Evolutionary conservation across 208 protist genomes (phyloP), one percentile per base, ranked within the genome.

Genomic region (Leptomonas pyrrhocoris): DNA sequence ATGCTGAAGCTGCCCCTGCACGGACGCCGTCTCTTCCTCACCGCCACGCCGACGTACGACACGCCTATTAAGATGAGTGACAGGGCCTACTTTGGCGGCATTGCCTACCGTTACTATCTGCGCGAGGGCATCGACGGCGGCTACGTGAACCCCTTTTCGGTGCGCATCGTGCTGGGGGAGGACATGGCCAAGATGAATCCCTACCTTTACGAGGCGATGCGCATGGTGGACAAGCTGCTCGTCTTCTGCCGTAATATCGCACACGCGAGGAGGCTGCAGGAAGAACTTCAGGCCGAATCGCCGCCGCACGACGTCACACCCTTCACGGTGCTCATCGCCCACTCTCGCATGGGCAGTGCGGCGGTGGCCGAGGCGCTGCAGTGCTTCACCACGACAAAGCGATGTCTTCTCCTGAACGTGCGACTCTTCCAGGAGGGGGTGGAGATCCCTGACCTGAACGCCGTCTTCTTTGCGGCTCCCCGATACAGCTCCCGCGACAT

Each of bases 401-500:
- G 88, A 18, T 80, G 70, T 59, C 23, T 90, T 27, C 70, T 93
- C 12, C 70, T 93, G 36, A 93, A 93, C 63, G 83, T 93, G 73
- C 82, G 88, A 0, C 82, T 93, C 27, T 90, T 93, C 74, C 88
- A 93, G 73, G 84, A 90, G 55, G 88, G 88, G 18, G 81, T 93
- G 25, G 84, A 93, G 53, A 87, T 93, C 12, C 76, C 88, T 11
- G 85, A 93, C 67, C 73, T 93, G 21, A 93, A 90, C 62, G 88
- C 84, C 53, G 88, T 93, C 21, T 93, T 93, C 66, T 93, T 93
- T 53, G 84, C 85, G 1, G 82, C 85, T 0, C 88, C 88, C 21
- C 85, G 88, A 19, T 90, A 88, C 74, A 93, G 88, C 72, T 84
- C 85, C 15, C 84, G 88, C 43, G 88, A 93, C 74, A 93, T 93